Percentiles rank a stretch among this genome's conserved stretches.
Evolutionary conservation across 805 yeast species (phyloP).

Genomic region (Brettanomyces custersianus): DNA sequence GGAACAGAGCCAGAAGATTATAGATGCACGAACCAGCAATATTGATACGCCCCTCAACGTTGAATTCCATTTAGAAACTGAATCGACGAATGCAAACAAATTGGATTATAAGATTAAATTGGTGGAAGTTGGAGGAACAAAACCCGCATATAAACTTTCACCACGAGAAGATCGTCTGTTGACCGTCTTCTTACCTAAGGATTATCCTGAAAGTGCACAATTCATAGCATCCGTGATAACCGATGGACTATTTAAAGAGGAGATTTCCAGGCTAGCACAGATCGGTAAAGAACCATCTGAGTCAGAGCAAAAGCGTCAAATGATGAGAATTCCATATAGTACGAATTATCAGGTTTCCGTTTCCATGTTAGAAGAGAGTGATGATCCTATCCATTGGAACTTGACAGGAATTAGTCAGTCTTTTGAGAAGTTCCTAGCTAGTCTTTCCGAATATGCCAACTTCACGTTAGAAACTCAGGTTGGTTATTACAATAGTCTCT

Average conservation of each 20-base stretch:
- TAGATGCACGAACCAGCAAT: conserved; percentile 21
- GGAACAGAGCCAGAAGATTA: conserved; percentile 25
- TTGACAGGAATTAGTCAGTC: conserved; percentile 28
- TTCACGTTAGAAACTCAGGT: conserved; percentile 75
- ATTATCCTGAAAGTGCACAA: too few species aligned
- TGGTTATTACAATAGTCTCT: conserved; percentile 51
- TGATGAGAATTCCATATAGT: conserved; percentile 43
- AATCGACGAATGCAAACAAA: conserved; percentile 14
- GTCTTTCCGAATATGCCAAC: conserved; percentile 49
- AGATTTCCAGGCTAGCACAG: too few species aligned
- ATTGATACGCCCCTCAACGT: conserved; percentile 12
- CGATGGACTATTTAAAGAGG: conserved; percentile 31
- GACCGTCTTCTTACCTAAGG: conserved; percentile 23
- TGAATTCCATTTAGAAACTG: conserved; percentile 24
- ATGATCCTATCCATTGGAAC: conserved; percentile 65
- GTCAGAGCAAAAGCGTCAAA: conserved; percentile 17
- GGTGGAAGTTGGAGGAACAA: too few species aligned
- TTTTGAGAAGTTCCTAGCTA: conserved; percentile 47
- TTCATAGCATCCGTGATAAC: conserved; percentile 29
- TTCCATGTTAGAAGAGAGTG: conserved; percentile 65
- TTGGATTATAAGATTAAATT: conserved; percentile 26
- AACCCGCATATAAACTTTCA: conserved; percentile 25
- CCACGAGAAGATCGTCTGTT: conserved; percentile 29
- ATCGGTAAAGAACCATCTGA: conserved; percentile 11
- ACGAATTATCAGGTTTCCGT: conserved; percentile 70